phyloP scores from a whole-genome alignment of 768 basidiomycete species.

The Boletus patriciae region DNA sequence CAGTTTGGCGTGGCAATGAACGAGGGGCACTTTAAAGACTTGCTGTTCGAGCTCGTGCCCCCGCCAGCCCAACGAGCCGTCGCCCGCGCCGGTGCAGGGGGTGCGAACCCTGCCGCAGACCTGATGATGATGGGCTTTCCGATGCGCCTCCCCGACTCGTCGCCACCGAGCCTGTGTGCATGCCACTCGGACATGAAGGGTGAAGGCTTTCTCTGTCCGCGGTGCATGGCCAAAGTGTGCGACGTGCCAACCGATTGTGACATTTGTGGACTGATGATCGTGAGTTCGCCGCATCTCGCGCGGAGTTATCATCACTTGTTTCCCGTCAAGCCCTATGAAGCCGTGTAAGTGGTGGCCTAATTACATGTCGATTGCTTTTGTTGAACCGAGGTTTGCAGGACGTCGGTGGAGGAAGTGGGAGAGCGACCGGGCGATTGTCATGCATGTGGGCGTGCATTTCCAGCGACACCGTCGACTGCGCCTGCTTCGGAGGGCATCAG shows the following conservation, averaged over 20 bases:
- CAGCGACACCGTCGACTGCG: constrained; percentile 38
- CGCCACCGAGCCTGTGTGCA: constrained; percentile 81
- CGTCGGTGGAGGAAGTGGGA: constrained; percentile 39
- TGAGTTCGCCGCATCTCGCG: constrained; percentile 95
- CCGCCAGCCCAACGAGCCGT: constrained; percentile 81
- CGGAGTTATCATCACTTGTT: constrained; percentile 95
- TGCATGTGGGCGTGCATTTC: constrained; percentile 77
- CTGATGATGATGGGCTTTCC: constrained; percentile 99
- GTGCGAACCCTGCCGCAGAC: constrained; percentile 70
- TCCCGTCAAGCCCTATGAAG: constrained; percentile 82
- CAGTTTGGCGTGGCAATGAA: constrained; percentile 97
- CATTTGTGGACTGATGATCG: constrained; percentile 96
- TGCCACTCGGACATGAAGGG: constrained; percentile 93
- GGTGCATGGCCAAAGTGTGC: constrained; percentile 91
- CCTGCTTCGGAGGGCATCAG: constrained; percentile 67
- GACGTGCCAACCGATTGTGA: constrained; percentile 98
- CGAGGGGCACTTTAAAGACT: constrained; percentile 94
- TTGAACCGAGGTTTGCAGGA: constrained; percentile 31
- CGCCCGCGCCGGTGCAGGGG: constrained; percentile 44
- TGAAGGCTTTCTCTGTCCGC: constrained; percentile 92
- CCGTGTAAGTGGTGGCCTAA: constrained; percentile 61
- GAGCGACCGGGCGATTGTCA: constrained; percentile 54
- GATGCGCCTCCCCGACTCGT: constrained; percentile 81
- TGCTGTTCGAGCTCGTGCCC: constrained; percentile 92
- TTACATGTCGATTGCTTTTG: constrained; percentile 1